These are phyloP conservation scores for Nyssa sinensis DNA, from an alignment of 148 eudicot species.

Conservation along the genomic window DNA sequence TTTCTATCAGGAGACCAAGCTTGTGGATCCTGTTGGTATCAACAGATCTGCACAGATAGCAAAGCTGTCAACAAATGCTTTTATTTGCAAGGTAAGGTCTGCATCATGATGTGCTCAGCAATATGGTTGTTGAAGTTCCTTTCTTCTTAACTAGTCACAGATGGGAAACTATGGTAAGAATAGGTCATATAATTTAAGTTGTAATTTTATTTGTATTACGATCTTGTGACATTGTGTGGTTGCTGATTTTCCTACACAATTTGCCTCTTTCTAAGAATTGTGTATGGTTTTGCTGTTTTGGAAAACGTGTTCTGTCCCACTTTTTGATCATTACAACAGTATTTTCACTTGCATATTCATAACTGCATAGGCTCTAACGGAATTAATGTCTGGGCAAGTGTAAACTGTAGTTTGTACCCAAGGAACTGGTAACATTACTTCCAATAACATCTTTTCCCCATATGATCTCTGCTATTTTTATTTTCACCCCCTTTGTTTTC, in stretches of 20 bases:
- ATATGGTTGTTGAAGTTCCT: not conserved
- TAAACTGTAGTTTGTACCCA: too few relatives aligned
- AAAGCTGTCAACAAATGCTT: slow-evolving; percentile 41
- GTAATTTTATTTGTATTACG: not conserved
- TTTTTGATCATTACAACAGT: not conserved
- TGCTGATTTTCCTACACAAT: not conserved
- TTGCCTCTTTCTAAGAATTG: not conserved
- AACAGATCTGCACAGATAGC: slow-evolving; percentile 19
- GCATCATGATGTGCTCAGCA: not conserved
- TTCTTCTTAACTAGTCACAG: not conserved
- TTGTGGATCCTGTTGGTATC: slow-evolving; percentile 19
- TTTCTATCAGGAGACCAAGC: slow-evolving; percentile 32
- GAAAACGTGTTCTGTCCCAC: not conserved
- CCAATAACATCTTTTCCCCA: not conserved
- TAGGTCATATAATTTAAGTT: not conserved
- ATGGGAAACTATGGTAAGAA: not conserved
- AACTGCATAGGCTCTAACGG: too few relatives aligned
- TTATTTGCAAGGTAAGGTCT: slow-evolving; percentile 43
- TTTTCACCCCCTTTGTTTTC: not conserved
- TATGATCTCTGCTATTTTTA: slow-evolving; percentile 11
- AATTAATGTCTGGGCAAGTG: too few relatives aligned
- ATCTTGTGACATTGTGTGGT: not conserved
- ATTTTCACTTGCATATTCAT: too few relatives aligned
- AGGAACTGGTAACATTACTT: too few relatives aligned
- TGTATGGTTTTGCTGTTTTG: too few relatives aligned